A percentile compares a stretch with the other conserved stretches of the same genome.
phyloP scores from a whole-genome alignment of 208 protist species.

The Wallacemonas sp. region DNA sequence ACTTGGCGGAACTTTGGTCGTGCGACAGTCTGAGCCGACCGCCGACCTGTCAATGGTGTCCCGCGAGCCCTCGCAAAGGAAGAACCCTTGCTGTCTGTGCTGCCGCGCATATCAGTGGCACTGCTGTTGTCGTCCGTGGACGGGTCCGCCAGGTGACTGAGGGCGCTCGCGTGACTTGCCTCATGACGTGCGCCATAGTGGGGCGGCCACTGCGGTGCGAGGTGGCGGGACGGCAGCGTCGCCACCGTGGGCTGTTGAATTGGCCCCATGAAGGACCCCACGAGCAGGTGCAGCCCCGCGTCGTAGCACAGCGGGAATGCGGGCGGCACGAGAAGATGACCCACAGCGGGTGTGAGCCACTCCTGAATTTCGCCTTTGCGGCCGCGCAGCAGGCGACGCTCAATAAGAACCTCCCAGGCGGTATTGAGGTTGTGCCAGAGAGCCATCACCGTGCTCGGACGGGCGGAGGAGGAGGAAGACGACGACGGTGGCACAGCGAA shows the following conservation, averaged over 20 bases:
- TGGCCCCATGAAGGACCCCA: slow-evolving; percentile 72
- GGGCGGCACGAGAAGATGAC: slow-evolving; percentile 38
- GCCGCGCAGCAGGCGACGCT: slow-evolving; percentile 61
- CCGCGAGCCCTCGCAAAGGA: not conserved
- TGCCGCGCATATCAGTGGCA: slow-evolving; percentile 13
- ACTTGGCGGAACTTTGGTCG: slow-evolving; percentile 37
- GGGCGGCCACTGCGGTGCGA: slow-evolving; percentile 76
- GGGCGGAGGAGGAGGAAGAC: too few relatives aligned
- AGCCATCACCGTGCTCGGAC: not conserved
- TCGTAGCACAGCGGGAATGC: slow-evolving; percentile 50
- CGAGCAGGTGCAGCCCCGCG: slow-evolving; percentile 63
- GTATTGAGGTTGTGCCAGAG: not conserved
- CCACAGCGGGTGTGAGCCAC: slow-evolving; percentile 36
- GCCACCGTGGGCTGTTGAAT: slow-evolving; percentile 77
- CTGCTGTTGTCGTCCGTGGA: slow-evolving; percentile 80
- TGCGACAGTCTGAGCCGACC: not conserved
- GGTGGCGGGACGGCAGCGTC: slow-evolving; percentile 60
- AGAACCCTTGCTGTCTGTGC: not conserved
- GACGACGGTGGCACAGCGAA: too few relatives aligned
- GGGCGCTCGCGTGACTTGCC: not conserved
- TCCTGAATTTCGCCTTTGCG: slow-evolving; percentile 52
- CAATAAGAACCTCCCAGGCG: slow-evolving; percentile 21
- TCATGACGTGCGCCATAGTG: slow-evolving; percentile 29
- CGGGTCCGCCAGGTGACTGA: slow-evolving; percentile 1
- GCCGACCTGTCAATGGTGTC: slow-evolving; percentile 18